These are phyloP conservation scores for Jaltomata sinuosa DNA, from an alignment of 257 asterid species.

Conservation along the genomic window DNA sequence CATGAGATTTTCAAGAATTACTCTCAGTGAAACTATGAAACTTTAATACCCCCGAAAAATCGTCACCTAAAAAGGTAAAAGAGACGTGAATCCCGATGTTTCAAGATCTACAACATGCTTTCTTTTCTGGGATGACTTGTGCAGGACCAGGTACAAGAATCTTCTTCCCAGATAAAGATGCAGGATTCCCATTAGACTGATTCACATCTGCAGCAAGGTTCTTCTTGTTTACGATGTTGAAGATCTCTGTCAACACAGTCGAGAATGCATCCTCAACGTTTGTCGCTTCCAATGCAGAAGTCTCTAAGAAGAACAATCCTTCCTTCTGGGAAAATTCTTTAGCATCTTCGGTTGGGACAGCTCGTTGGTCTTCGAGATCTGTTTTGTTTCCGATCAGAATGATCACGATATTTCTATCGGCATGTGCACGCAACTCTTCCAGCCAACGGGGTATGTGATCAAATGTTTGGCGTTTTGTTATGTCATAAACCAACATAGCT, in stretches of 20 bases:
- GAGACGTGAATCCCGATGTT: not conserved
- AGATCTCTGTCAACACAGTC: conserved; percentile 59
- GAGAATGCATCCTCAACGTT: conserved; percentile 65
- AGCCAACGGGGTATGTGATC: conserved; percentile 87
- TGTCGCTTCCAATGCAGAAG: conserved; percentile 65
- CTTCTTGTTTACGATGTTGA: conserved; percentile 55
- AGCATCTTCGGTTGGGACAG: conserved; percentile 70
- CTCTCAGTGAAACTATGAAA: not conserved
- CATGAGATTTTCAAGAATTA: not conserved
- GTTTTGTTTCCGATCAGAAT: conserved; percentile 68
- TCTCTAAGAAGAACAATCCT: conserved; percentile 69
- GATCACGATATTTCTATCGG: conserved; percentile 62
- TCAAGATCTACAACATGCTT: conserved; percentile 50
- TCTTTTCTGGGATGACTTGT: conserved; percentile 62
- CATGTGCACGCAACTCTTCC: conserved; percentile 38
- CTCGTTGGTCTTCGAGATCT: conserved; percentile 59
- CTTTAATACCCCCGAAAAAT: not conserved
- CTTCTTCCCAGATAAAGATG: conserved; percentile 51
- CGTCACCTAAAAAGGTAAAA: not conserved
- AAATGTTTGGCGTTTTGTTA: conserved; percentile 61
- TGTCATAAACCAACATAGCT: conserved; percentile 75
- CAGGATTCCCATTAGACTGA: conserved; percentile 45
- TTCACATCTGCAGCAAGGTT: conserved; percentile 48
- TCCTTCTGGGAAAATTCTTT: conserved; percentile 66
- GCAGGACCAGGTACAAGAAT: conserved; percentile 58